Evolutionary conservation across 83 land plant species (phyloP), one percentile per base, ranked within the genome.

Genomic region (Picea mariana): DNA sequence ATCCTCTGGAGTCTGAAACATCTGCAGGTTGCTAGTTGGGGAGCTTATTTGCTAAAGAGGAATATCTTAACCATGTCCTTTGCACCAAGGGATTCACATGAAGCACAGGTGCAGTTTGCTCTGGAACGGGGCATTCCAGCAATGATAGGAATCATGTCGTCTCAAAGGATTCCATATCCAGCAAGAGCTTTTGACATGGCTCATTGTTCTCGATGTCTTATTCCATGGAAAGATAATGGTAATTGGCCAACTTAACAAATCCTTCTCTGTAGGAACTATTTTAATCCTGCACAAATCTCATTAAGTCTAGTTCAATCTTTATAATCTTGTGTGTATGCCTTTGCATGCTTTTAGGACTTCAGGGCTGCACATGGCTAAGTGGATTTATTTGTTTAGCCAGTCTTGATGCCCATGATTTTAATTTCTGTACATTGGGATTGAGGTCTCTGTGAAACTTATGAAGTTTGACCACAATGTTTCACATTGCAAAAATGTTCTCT

Each of bases 121-220:
- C 52, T 88, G 18, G 90, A 88, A 79, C 85, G 90, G 9, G 90
- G 90, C n/a, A 31, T 88, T 38, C 89, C 89, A 8, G 90, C 90
- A 15, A 88, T 88, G 90, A 76, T 88, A 24, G 90, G 90, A 13
- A 72, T 86, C 58, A 64, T 88, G 83, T 77, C 86, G 0, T 83
- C 90, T 20, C 66, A 77, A 18, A 80, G 86, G 49, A 83, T 88
- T 21, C 88, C 90, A 9, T 88, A 86, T 68, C 90, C 90, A 17
- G 40, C 90, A 9, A 62, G 86, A 38, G 82, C 89, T 16, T 88
- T 88, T 81, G 87, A 84, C 77, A 84, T 84, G 86, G 86, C 84
- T 38, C 86, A 84, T 47, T 84, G 85, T 59, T 66, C 85, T 4
- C 81, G 85, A 6, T 84, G 86, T 71, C 80, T 81, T 62, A 82